Conservation (phyloP, 306 rosid genomes). For the Calophaca sinica region DNA sequence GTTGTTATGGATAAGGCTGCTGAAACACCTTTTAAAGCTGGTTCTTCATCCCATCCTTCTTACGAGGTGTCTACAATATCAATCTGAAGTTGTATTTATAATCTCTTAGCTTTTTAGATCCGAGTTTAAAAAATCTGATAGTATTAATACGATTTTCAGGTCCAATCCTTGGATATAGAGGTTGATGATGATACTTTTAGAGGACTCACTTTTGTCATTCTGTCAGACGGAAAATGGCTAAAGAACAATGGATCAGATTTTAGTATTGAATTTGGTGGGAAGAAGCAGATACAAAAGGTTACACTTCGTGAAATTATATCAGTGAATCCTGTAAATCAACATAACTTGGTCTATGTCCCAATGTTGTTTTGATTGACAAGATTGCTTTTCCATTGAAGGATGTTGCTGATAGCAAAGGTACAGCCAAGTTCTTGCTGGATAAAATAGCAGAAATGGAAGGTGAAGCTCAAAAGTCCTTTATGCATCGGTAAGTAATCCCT, state of each 20-base stretch:
- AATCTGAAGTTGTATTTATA: conserved; percentile 39
- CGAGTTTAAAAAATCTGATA: conserved; percentile 32
- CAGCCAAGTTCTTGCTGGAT: conserved; percentile 81
- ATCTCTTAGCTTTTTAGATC: conserved; percentile 45
- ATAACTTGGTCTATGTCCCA: conserved; percentile 31
- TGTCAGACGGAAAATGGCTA: conserved; percentile 75
- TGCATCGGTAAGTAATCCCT: conserved; percentile 82
- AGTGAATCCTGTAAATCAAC: conserved; percentile 38
- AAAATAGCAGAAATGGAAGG: conserved; percentile 79
- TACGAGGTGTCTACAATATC: conserved; percentile 58
- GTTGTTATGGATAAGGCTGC: conserved; percentile 62
- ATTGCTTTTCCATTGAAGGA: conserved; percentile 58
- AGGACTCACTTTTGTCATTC: conserved; percentile 88
- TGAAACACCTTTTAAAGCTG: conserved; percentile 65
- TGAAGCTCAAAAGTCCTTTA: conserved; percentile 95
- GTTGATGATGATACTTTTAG: conserved; percentile 63
- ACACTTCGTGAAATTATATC: conserved; percentile 42
- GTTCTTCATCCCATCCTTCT: conserved; percentile 57
- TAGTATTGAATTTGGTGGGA: conserved; percentile 64
- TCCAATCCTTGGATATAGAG: conserved; percentile 74
- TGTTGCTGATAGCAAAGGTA: conserved; percentile 75
- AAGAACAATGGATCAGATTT: conserved; percentile 91
- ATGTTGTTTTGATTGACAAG: conserved; percentile 44
- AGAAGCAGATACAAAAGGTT: conserved; percentile 77
- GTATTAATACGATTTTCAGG: conserved; percentile 61